Conservation (phyloP, 2,329 filamentous ascomycete genomes). For the Dactylellina drechsleri region DNA sequence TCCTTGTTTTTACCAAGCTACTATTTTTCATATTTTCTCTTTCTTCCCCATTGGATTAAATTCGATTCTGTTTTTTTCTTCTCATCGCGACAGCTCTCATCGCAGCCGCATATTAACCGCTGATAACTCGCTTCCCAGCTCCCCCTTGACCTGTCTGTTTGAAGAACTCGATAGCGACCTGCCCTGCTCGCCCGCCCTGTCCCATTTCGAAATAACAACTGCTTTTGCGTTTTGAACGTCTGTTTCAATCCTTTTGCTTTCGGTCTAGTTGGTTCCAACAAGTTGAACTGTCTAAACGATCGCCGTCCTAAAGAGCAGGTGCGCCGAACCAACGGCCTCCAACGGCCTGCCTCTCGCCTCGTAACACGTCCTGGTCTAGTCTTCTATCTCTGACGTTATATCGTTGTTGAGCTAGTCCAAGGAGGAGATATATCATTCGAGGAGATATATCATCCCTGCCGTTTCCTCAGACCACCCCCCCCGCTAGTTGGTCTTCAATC, state of each 20-base stretch:
- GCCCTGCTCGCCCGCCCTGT: background rate
- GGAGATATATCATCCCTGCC: too few relatives aligned
- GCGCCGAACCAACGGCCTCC: conserved; percentile 47
- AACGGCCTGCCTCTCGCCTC: conserved; percentile 35
- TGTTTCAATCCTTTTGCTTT: conserved; percentile 5
- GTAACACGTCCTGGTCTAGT: conserved; percentile 38
- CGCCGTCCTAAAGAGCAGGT: conserved; percentile 20
- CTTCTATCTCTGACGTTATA: conserved; percentile 21
- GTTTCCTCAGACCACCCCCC: background rate
- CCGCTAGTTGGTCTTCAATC: background rate
- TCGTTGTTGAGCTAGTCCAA: background rate
- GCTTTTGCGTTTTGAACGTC: background rate
- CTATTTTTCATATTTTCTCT: background rate
- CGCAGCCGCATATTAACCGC: conserved; percentile 2
- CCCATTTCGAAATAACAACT: background rate
- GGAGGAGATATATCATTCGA: too few relatives aligned
- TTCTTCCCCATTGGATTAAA: conserved; percentile 2
- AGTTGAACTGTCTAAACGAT: too few relatives aligned
- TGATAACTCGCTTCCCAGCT: background rate
- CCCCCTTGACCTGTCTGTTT: background rate
- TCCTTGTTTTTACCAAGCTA: background rate
- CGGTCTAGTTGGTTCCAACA: too few relatives aligned
- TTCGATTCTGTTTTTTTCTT: conserved; percentile 19
- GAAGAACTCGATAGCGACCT: background rate
- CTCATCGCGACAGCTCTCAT: conserved; percentile 4